A percentile compares a stretch with the other conserved stretches of the same genome.
Conservation (phyloP, 768 basidiomycete genomes). For the Suillus fuscotomentosus region DNA sequence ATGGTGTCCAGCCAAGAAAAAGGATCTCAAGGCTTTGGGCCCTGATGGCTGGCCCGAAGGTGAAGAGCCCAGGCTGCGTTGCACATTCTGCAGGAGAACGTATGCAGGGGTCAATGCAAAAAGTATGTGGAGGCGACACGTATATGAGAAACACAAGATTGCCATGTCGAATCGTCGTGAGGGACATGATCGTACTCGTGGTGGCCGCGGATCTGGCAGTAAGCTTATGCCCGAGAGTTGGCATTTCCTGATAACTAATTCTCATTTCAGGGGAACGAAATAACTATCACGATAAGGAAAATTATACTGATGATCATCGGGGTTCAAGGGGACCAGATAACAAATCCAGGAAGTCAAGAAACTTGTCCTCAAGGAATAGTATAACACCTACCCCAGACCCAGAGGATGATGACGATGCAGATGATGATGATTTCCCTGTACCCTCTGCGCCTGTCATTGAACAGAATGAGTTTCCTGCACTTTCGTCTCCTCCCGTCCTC, state of each 20-base stretch:
- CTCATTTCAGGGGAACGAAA: constrained; percentile 51
- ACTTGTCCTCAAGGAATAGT: constrained; percentile 9
- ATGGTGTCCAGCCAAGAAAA: constrained; percentile 87
- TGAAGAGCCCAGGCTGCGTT: constrained; percentile 75
- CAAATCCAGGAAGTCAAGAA: constrained; percentile 13
- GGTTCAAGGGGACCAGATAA: constrained; percentile 21
- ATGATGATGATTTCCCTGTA: constrained; percentile 12
- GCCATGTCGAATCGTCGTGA: constrained; percentile 87
- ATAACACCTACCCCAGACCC: constrained; percentile 1
- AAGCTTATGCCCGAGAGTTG: constrained; percentile 27
- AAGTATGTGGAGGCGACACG: constrained; percentile 89
- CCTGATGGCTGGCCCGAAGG: constrained; percentile 76
- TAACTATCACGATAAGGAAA: constrained; percentile 30
- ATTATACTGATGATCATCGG: constrained; percentile 29
- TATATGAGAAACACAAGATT: constrained; percentile 88
- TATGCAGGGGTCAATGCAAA: constrained; percentile 88
- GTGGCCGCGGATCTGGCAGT: constrained; percentile 64
- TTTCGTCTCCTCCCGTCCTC: constrained; percentile 16
- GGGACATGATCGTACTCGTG: constrained; percentile 57
- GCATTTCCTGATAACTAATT: constrained; percentile 17
- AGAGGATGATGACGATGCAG: constrained; percentile 9
- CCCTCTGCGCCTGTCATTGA: constrained; percentile 25
- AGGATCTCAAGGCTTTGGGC: constrained; percentile 68
- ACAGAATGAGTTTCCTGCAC: constrained; percentile 23
- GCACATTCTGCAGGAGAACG: constrained; percentile 81